Percentiles rank a stretch among this genome's conserved stretches.
Evolutionary conservation across 2,329 filamentous ascomycete genomes (phyloP).

Genomic region (Didymella pinodella): DNA sequence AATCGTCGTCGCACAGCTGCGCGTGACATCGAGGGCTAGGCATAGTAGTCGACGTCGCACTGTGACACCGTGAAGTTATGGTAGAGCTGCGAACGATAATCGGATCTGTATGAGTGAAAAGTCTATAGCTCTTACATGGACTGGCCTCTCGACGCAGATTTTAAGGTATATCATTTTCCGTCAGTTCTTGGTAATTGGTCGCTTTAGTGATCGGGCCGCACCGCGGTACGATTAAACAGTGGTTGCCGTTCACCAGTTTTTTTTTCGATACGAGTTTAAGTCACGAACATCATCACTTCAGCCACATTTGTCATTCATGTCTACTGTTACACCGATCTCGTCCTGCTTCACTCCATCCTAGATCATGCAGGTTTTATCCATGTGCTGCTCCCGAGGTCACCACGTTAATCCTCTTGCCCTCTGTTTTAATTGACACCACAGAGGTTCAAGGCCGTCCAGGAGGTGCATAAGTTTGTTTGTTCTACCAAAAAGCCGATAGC

Average conservation of each 20-base stretch:
- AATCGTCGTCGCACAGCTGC: neutral
- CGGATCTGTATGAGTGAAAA: neutral
- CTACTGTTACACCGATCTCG: neutral
- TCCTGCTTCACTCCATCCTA: neutral
- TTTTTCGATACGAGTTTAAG: neutral
- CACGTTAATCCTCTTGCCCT: neutral
- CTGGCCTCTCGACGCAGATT: neutral
- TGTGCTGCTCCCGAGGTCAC: neutral
- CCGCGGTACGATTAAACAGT: neutral
- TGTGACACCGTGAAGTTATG: neutral
- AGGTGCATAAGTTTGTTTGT: neutral
- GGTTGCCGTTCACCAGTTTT: neutral
- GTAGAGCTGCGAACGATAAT: neutral
- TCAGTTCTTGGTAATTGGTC: neutral
- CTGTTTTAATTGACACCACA: neutral
- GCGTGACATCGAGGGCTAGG: neutral
- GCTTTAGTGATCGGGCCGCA: conserved; percentile 9
- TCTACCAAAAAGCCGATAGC: neutral
- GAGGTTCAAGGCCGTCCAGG: neutral
- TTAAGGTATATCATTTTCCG: neutral
- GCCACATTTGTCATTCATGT: neutral
- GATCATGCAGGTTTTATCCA: neutral
- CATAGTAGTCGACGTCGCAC: neutral
- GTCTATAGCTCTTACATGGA: neutral
- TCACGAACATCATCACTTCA: neutral